Percentiles rank a stretch among this genome's conserved stretches.
These are phyloP conservation scores for Hibiscus tridactylites DNA, from an alignment of 345 rosid genomes.

Conservation along the genomic window DNA sequence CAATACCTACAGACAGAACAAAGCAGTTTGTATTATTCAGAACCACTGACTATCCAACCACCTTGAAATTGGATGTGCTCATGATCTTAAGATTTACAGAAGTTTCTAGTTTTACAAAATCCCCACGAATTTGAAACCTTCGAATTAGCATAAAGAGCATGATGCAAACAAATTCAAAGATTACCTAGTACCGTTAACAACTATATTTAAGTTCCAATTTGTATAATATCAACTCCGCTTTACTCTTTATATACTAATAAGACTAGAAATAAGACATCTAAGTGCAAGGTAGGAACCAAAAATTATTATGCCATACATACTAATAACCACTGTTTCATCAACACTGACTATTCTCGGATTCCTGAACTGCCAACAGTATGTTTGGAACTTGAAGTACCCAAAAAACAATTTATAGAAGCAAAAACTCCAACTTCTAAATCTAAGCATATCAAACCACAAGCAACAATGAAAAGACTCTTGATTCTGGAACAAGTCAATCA, in stretches of 20 bases:
- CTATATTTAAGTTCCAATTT: neutral
- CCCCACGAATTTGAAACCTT: neutral
- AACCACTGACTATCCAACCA: neutral
- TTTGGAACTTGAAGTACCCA: neutral
- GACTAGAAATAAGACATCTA: neutral
- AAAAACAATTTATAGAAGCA: neutral
- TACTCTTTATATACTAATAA: neutral
- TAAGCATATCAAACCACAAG: neutral
- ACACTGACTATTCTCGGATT: neutral
- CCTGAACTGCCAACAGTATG: neutral
- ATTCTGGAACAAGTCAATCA: conserved; percentile 16
- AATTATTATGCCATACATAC: neutral
- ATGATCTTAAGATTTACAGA: neutral
- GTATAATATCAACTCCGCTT: neutral
- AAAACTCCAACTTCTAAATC: neutral
- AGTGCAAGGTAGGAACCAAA: neutral
- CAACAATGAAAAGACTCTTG: neutral
- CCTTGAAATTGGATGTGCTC: neutral
- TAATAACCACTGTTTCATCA: conserved; percentile 5
- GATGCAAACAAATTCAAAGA: conserved; percentile 3
- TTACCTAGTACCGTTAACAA: neutral
- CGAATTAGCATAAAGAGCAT: neutral
- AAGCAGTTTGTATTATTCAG: neutral
- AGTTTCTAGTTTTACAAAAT: neutral
- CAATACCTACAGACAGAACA: neutral